These are phyloP conservation scores for Alternaria triticina DNA, from an alignment of 2,329 filamentous ascomycete species.

Conservation along the genomic window DNA sequence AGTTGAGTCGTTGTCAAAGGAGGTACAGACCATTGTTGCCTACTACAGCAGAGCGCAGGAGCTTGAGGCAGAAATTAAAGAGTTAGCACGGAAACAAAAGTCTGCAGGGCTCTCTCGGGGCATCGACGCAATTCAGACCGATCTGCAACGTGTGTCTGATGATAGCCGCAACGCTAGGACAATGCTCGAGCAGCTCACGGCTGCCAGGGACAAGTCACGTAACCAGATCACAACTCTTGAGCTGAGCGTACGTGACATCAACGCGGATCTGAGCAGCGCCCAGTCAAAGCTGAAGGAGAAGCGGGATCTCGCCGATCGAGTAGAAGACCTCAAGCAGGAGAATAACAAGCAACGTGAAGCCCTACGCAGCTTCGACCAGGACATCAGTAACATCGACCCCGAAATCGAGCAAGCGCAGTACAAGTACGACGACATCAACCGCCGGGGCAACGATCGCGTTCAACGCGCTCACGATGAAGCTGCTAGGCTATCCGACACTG, in stretches of 20 bases:
- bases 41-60: constrained; percentile 74
- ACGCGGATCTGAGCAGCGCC: constrained; percentile 73
- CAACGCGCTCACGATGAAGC: constrained; percentile 74
- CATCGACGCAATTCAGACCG: constrained; percentile 82
- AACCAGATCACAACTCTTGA: constrained; percentile 74
- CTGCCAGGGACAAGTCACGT: constrained; percentile 74
- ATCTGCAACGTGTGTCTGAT: constrained; percentile 71
- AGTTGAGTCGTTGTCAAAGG: constrained; percentile 76
- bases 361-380: constrained; percentile 72
- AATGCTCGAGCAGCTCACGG: constrained; percentile 68
- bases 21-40: constrained; percentile 76
- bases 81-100: constrained; percentile 77
- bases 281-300: constrained; percentile 83
- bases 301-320: constrained; percentile 69
- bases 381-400: constrained; percentile 76
- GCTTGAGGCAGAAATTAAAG: constrained; percentile 74
- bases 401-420: constrained; percentile 77
- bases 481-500: constrained; percentile 72
- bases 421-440: constrained; percentile 76
- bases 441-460: constrained; percentile 74
- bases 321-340: constrained; percentile 74
- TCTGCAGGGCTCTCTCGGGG: constrained; percentile 69
- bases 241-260: constrained; percentile 76
- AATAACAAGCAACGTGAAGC: constrained; percentile 71
- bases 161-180: constrained; percentile 70